A percentile compares a stretch with the other conserved stretches of the same genome.
Conservation (phyloP, 345 rosid species). For the Linum usitatissimum region DNA sequence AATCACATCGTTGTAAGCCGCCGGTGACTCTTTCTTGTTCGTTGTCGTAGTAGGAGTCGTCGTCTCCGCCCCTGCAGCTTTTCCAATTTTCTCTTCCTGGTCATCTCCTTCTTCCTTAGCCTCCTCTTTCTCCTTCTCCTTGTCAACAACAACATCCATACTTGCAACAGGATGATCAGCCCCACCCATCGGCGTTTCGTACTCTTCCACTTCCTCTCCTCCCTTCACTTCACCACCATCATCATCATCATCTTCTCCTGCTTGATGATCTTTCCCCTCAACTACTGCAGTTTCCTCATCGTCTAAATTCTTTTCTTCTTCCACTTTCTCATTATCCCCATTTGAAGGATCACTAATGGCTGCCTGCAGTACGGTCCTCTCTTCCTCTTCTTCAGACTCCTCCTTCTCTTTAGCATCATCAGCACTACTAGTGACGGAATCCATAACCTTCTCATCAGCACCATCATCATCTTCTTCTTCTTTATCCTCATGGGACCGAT, state of each 20-base stretch:
- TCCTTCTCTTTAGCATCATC: neutral
- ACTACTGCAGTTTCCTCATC: conserved; percentile 4
- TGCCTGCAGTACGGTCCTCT: neutral
- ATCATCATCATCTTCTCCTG: no score
- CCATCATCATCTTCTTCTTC: conserved; percentile 9
- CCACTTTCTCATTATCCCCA: neutral
- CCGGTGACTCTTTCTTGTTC: conserved; percentile 49
- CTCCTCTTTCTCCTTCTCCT: no score
- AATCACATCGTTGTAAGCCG: conserved; percentile 74
- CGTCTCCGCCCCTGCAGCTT: no score
- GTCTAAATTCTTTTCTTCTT: conserved; percentile 1
- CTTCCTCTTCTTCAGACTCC: conserved; percentile 6
- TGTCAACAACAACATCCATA: no score
- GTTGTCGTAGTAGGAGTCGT: conserved; percentile 6
- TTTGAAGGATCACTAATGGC: no score
- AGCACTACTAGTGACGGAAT: conserved; percentile 10
- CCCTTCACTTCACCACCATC: no score
- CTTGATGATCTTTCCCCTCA: neutral
- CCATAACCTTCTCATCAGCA: conserved; percentile 21
- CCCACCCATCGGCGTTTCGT: no score
- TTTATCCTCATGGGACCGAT: neutral
- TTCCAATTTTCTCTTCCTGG: no score
- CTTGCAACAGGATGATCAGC: no score
- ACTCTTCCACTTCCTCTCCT: no score
- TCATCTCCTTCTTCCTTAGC: no score